Evolutionary conservation across 2,329 filamentous ascomycete genomes (phyloP).

Genomic region (Diplodia intermedia): DNA sequence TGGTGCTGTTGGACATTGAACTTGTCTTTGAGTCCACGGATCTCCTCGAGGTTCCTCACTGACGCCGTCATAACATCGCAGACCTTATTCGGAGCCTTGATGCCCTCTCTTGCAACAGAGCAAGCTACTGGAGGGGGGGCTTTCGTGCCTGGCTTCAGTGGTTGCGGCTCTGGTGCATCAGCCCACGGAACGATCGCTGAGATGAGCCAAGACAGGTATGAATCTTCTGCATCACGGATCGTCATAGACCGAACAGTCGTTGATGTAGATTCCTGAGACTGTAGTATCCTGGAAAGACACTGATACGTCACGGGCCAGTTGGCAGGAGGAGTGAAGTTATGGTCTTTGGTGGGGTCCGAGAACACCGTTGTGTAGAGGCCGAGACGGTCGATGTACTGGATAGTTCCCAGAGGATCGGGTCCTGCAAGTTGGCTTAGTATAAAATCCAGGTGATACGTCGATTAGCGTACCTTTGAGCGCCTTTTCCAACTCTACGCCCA

Average conservation of each 20-base stretch:
- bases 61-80: slow-evolving; percentile 71
- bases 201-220: slow-evolving; percentile 79
- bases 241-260: slow-evolving; percentile 50
- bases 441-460: slow-evolving; percentile 53
- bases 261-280: not conserved
- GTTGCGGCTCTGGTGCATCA: slow-evolving; percentile 52
- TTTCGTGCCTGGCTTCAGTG: slow-evolving; percentile 56
- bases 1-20: slow-evolving; percentile 57
- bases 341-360: slow-evolving; percentile 66
- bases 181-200: slow-evolving; percentile 78
- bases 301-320: slow-evolving; percentile 71
- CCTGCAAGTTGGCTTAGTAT: slow-evolving; percentile 43
- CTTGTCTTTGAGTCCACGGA: slow-evolving; percentile 65
- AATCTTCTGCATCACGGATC: slow-evolving; percentile 67
- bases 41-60: slow-evolving; percentile 66
- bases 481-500: slow-evolving; percentile 88
- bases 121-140: slow-evolving; percentile 65
- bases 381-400: slow-evolving; percentile 71
- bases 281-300: slow-evolving; percentile 53
- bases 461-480: slow-evolving; percentile 67
- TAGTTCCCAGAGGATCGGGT: slow-evolving; percentile 65
- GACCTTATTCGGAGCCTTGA: slow-evolving; percentile 79
- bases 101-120: slow-evolving; percentile 74
- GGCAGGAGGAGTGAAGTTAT: slow-evolving; percentile 63
- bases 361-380: slow-evolving; percentile 76